phyloP scores from a whole-genome alignment of 768 basidiomycete species.

The Trametes sanguinea region DNA sequence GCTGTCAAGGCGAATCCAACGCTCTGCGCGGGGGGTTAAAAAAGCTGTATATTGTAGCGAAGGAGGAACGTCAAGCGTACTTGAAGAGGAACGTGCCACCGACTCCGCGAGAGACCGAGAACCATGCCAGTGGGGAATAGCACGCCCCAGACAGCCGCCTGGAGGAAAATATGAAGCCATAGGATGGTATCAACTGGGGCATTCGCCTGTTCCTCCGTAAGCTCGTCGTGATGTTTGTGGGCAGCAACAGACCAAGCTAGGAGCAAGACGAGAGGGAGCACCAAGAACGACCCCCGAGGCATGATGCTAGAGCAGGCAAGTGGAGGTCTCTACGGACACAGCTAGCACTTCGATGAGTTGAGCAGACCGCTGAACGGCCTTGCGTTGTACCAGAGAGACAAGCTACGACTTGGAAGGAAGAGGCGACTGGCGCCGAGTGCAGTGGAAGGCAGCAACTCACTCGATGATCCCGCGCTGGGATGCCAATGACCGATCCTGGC shows the following conservation, averaged over 20 bases:
- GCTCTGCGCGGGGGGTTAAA: slow-evolving; percentile 41
- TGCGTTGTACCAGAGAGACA: no score
- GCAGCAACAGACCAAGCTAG: slow-evolving; percentile 39
- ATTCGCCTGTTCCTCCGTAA: slow-evolving; percentile 61
- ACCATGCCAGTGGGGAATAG: slow-evolving; percentile 87
- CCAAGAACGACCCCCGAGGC: background rate
- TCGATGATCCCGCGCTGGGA: no score
- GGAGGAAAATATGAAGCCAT: slow-evolving; percentile 82
- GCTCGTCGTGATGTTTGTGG: slow-evolving; percentile 63
- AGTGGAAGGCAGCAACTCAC: no score
- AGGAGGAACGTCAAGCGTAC: slow-evolving; percentile 37
- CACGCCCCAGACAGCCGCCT: slow-evolving; percentile 80
- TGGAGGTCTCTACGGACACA: background rate
- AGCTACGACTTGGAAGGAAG: no score
- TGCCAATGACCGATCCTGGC: no score
- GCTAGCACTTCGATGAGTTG: no score
- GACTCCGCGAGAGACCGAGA: slow-evolving; percentile 70
- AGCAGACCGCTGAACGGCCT: no score
- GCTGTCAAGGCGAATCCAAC: slow-evolving; percentile 68
- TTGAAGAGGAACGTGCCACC: slow-evolving; percentile 91
- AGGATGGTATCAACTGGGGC: slow-evolving; percentile 77
- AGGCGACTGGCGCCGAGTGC: no score
- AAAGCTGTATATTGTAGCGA: background rate
- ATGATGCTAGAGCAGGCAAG: background rate
- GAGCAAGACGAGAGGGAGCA: slow-evolving; percentile 4